phyloP scores from a whole-genome alignment of 1,139 yeast species.

The Suhomyces taliae region DNA sequence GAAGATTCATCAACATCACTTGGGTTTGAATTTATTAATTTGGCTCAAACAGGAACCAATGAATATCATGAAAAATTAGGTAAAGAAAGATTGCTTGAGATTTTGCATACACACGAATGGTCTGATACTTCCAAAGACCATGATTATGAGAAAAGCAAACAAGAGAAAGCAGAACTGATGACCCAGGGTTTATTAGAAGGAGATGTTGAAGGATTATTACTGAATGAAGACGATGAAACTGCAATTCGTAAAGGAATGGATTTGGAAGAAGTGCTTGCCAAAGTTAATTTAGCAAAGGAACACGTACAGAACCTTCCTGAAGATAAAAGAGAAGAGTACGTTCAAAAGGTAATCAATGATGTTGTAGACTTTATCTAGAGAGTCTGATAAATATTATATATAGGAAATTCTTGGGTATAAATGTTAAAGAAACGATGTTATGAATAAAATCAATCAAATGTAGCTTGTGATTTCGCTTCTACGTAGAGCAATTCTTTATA shows the following conservation, averaged over 20 bases:
- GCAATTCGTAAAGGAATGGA: slow-evolving; percentile 19
- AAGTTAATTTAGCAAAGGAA: slow-evolving; percentile 33
- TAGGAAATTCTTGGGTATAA: too few relatives aligned
- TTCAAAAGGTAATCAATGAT: slow-evolving; percentile 36
- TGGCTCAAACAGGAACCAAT: slow-evolving; percentile 16
- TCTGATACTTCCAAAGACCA: slow-evolving; percentile 17
- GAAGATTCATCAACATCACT: slow-evolving; percentile 32
- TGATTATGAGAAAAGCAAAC: slow-evolving; percentile 20
- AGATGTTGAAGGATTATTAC: slow-evolving; percentile 7
- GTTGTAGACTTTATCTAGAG: slow-evolving; percentile 35
- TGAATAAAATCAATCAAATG: too few relatives aligned
- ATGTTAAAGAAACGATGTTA: too few relatives aligned
- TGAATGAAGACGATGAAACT: slow-evolving; percentile 8
- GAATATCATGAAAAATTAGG: slow-evolving; percentile 21
- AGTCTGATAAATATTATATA: too few relatives aligned
- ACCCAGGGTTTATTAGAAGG: slow-evolving; percentile 24
- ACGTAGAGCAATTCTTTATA: too few relatives aligned
- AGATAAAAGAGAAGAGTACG: slow-evolving; percentile 31
- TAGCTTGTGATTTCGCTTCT: too few relatives aligned
- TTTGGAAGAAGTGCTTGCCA: slow-evolving; percentile 28
- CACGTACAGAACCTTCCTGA: slow-evolving; percentile 24
- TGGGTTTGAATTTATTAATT: slow-evolving; percentile 35
- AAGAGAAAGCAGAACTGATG: slow-evolving; percentile 28
- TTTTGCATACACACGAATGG: slow-evolving; percentile 46
- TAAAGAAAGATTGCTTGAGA: slow-evolving; percentile 31